Evolutionary conservation across 257 asterid genomes (phyloP), one percentile per base, ranked within the genome.

Genomic region (Solanum sejunctum): DNA sequence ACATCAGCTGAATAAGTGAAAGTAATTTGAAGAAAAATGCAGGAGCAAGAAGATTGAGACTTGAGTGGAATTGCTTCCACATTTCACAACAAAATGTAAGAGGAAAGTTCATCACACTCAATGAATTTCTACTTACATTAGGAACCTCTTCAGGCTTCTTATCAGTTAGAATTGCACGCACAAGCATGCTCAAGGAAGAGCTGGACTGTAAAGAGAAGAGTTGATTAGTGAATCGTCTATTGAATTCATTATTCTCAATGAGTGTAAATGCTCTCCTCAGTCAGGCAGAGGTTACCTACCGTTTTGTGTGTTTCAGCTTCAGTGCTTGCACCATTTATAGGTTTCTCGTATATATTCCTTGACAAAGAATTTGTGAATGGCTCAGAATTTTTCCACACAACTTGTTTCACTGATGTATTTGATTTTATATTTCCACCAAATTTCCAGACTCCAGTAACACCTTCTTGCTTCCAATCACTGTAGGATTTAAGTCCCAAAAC

Each of bases 401-500:
- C 92, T 84, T 93, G 99, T 85, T 93, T 97, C 52, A 92, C 90
- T 45, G 93, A 88, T 83, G 93, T 83, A 63, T 81, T 82, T 36
- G 95, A 80, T 88, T 93, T 97, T 85, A 89, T 90, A 87, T 92
- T 97, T 88, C 98, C 98, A 28, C 99, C 96, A 85, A 92, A 95
- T 89, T 92, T 97, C 99, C 99, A 92, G 11, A 91, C 89, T 36
- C 98, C 99, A 55, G 88, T 90, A 85, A 93, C 93, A 26, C 98
- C 99, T 20, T 91, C 83, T 81, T 91, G 94, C 89, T 94, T 94
- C 98, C 98, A 93, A 61, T 97, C 98, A 69, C 87, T 77, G 81
- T 89, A 97, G 49, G 99, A 97, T 89, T 97, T 97, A 23, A 97
- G 93, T 56, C 97, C 99, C 94, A 95, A 85, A 64, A 97, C 97